Conservation (phyloP, 2,329 filamentous ascomycete species). For the Colletotrichum sp. region DNA sequence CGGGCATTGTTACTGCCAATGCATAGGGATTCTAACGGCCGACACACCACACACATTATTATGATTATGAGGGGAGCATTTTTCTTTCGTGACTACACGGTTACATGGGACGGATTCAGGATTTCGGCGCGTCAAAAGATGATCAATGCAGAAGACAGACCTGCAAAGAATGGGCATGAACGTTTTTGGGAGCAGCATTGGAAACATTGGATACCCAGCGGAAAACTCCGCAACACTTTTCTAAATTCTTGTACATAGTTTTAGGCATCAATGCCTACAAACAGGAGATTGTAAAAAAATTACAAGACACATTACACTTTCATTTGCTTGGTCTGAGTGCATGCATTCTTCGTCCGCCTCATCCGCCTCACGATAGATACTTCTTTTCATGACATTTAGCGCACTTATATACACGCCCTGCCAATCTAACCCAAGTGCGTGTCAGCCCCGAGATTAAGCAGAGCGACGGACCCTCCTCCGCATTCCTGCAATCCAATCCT, state of each 20-base stretch:
- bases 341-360: background rate
- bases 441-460: background rate
- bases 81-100: too few relatives aligned
- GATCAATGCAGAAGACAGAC: background rate
- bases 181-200: background rate
- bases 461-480: background rate
- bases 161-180: background rate
- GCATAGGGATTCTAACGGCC: background rate
- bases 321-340: background rate
- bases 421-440: background rate
- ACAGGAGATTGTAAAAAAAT: background rate
- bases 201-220: background rate
- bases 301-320: background rate
- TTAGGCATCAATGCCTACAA: background rate
- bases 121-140: background rate
- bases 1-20: background rate
- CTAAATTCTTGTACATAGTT: background rate
- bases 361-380: background rate
- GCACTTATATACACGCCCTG: background rate
- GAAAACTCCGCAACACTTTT: background rate
- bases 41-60: background rate
- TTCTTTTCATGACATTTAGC: too few relatives aligned
- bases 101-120: background rate
- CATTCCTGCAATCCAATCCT: background rate
- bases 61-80: background rate